phyloP scores from a whole-genome alignment of 208 protist genomes.

The Wallacemonas sp. region DNA sequence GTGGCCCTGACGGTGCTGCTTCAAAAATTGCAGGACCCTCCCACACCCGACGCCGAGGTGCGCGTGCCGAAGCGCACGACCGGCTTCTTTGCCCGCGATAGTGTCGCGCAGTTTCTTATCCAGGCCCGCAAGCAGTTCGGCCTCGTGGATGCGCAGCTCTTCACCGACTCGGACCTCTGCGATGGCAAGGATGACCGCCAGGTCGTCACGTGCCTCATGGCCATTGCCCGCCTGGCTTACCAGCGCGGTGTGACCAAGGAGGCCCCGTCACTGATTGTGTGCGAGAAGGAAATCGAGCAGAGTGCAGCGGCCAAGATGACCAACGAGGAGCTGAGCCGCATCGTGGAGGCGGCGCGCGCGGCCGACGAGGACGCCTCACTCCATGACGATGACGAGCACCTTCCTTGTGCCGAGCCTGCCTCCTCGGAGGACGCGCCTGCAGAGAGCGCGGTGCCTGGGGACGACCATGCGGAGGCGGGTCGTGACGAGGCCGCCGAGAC shows the following conservation, averaged over 20 bases:
- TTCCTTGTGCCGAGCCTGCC: not conserved
- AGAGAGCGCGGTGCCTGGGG: not conserved
- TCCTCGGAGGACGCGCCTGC: not conserved
- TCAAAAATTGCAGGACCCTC: slow-evolving; percentile 66
- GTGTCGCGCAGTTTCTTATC: slow-evolving; percentile 62
- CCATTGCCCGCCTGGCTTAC: slow-evolving; percentile 68
- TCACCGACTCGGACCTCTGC: slow-evolving; percentile 75
- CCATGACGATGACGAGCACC: not conserved
- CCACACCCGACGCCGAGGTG: slow-evolving; percentile 42
- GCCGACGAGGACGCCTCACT: not conserved
- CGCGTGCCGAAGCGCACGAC: slow-evolving; percentile 54
- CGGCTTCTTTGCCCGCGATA: slow-evolving; percentile 82
- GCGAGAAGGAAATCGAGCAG: slow-evolving; percentile 65
- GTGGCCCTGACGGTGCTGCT: slow-evolving; percentile 65
- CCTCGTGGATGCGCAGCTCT: slow-evolving; percentile 62
- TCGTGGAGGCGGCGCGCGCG: slow-evolving; percentile 28
- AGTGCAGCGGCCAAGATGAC: slow-evolving; percentile 29
- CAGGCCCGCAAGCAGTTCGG: slow-evolving; percentile 38
- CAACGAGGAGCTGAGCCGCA: slow-evolving; percentile 35
- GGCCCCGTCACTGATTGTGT: slow-evolving; percentile 51
- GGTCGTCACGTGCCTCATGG: slow-evolving; percentile 79
- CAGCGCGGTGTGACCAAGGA: slow-evolving; percentile 33
- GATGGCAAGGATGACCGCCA: slow-evolving; percentile 74
- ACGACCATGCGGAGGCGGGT: too few species aligned
- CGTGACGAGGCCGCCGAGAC: not conserved